Conservation (phyloP, 1,139 yeast genomes). For the Kurtzmaniella quercitrusa region DNA sequence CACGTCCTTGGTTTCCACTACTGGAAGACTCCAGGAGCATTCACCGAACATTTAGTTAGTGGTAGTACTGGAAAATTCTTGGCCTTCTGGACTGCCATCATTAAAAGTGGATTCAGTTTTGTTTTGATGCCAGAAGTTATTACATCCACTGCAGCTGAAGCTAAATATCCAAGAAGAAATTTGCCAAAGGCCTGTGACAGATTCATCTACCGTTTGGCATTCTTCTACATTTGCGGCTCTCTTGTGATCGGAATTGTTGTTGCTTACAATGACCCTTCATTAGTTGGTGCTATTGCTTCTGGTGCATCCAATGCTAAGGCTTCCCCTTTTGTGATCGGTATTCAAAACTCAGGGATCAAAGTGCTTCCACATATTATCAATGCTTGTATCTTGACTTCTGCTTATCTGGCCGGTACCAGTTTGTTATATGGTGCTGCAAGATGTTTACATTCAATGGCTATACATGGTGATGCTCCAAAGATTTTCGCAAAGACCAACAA, state of each 20-base stretch:
- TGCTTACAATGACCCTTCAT: conserved; percentile 20
- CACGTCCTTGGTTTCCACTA: conserved; percentile 19
- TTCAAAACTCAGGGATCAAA: conserved; percentile 44
- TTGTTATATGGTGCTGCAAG: conserved; percentile 57
- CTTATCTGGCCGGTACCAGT: conserved; percentile 37
- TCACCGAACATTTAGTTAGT: conserved; percentile 34
- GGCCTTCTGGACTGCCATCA: conserved; percentile 42
- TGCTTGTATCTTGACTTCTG: conserved; percentile 3
- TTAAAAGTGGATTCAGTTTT: conserved; percentile 43
- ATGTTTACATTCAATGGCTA: conserved; percentile 52
- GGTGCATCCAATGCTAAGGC: conserved; percentile 31
- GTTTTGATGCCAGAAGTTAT: conserved; percentile 44
- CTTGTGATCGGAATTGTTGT: conserved; percentile 35
- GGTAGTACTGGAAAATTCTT: conserved; percentile 56
- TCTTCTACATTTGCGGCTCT: conserved; percentile 32
- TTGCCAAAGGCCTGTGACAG: conserved; percentile 33
- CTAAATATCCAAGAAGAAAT: conserved; percentile 36
- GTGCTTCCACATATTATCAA: conserved; percentile 52
- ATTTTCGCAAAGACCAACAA: conserved; percentile 51
- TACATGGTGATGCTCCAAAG: conserved; percentile 60
- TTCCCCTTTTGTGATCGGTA: conserved; percentile 28
- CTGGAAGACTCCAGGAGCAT: conserved; percentile 48
- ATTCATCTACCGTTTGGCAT: conserved; percentile 32
- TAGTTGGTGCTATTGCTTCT: conserved; percentile 19
- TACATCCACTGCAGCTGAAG: conserved; percentile 39